phyloP scores from a whole-genome alignment of 1,284 basidiomycete species.

The Leucoagaricus sp. region DNA sequence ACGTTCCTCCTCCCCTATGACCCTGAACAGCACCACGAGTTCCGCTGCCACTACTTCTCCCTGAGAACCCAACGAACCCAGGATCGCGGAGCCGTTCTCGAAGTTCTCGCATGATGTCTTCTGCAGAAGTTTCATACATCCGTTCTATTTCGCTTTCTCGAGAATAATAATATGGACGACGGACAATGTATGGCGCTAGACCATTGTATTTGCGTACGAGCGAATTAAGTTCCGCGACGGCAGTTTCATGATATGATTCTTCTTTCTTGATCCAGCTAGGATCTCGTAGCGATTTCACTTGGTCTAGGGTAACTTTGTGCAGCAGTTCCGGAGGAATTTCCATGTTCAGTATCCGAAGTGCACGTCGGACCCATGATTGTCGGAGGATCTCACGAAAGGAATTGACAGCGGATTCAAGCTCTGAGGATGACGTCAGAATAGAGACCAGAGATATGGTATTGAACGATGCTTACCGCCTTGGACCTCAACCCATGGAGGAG shows the following conservation, averaged over 20 bases:
- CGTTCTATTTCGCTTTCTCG: constrained; percentile 56
- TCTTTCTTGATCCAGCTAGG: constrained; percentile 76
- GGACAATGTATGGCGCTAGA: constrained; percentile 73
- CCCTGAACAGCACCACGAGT: constrained; percentile 11
- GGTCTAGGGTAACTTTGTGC: constrained; percentile 43
- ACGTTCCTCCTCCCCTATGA: not conserved
- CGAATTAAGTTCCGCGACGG: constrained; percentile 72
- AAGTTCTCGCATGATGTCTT: constrained; percentile 53
- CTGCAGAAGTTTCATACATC: constrained; percentile 52
- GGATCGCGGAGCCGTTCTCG: constrained; percentile 23
- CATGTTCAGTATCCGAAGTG: constrained; percentile 60
- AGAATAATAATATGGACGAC: constrained; percentile 59
- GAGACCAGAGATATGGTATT: no score
- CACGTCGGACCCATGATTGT: constrained; percentile 68
- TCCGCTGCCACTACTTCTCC: not conserved
- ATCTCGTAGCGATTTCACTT: constrained; percentile 60
- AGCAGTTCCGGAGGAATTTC: constrained; percentile 43
- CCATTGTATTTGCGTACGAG: constrained; percentile 80
- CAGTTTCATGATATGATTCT: constrained; percentile 67
- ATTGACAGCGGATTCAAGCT: constrained; percentile 46
- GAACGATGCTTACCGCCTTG: constrained; percentile 66
- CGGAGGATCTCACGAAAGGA: constrained; percentile 68
- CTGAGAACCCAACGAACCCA: constrained; percentile 3
- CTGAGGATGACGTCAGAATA: constrained; percentile 10
- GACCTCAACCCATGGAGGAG: constrained; percentile 91